Base-by-base conservation (phyloP, 306 rosid genomes). In the Gastrolobium villosum region DNA sequence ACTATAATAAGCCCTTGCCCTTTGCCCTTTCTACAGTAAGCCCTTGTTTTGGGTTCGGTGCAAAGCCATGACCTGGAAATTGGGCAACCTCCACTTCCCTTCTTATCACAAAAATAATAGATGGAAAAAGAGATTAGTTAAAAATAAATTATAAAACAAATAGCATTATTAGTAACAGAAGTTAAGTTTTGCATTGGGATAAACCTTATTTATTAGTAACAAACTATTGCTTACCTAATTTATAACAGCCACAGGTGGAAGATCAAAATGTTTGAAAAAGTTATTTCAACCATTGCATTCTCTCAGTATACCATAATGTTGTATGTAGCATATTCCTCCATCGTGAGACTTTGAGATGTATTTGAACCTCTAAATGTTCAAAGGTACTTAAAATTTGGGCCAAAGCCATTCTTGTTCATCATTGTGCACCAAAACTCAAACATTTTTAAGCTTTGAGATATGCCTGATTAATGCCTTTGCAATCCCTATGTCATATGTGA, bases 391-490 rank as follows among this genome's bases (percentile, higher is more conserved):
- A 5, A 6, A 75, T 6, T 13, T 3, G 13, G 3, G 31, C 11
- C 26, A 75, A 28, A 44, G 76, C 60, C 87, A 7, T 79, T 32
- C 7, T 45, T 5, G 70, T 49, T 43, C 46, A 80, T 26, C 39
- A 20, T 20, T 20, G 26, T 20, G 26, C 40, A 80, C n/a, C 46
- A 39, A 11, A 76, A 83, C 54, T 61, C 76, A 31, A 65, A n/a
- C 35, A 54, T 49, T 63, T 72, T 81, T 20, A 0, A 84, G 76
- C 10, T 36, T 35, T 10, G 74, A 65, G 9, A 53, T 4, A n/a
- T 57, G 30, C 4, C 5, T 20, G 26, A 20, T 20, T n/a, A 26
- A 13, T 39, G 66, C 26, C 2, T 36, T 3, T 2, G 72, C 84
- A 1, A 45, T 13, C 2, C 26, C 34, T 11, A 53, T 0, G 9